These are phyloP conservation scores for Phytophthora capsici DNA, from an alignment of 352 stramenopile species.

Conservation along the genomic window DNA sequence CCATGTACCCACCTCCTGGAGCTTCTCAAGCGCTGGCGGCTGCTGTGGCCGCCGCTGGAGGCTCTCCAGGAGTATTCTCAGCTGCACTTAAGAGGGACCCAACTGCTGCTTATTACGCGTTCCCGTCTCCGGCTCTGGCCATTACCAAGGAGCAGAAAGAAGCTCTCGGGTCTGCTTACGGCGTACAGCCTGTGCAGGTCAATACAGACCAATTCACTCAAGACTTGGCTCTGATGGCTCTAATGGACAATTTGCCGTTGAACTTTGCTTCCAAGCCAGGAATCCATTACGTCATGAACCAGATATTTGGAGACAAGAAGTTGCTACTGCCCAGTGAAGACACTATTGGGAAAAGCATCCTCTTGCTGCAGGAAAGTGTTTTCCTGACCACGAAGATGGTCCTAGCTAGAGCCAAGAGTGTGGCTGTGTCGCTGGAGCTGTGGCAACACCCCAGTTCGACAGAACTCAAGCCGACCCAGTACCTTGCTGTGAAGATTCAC, in stretches of 20 bases:
- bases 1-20: slow-evolving; percentile 47
- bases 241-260: slow-evolving; percentile 78
- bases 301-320: slow-evolving; percentile 78
- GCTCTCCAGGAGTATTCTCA: slow-evolving; percentile 33
- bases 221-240: slow-evolving; percentile 73
- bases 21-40: slow-evolving; percentile 46
- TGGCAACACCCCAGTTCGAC: slow-evolving; percentile 56
- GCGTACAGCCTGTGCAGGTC: slow-evolving; percentile 34
- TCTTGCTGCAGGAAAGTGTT: slow-evolving; percentile 76
- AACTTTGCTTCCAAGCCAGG: slow-evolving; percentile 63
- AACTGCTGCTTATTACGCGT: slow-evolving; percentile 26
- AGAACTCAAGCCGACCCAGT: slow-evolving; percentile 48
- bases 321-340: slow-evolving; percentile 63
- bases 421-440: slow-evolving; percentile 70
- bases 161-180: slow-evolving; percentile 23
- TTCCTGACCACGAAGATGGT: slow-evolving; percentile 77
- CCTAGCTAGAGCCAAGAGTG: slow-evolving; percentile 57
- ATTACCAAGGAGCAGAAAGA: slow-evolving; percentile 61
- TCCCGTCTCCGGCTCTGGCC: slow-evolving; percentile 15
- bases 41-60: slow-evolving; percentile 48
- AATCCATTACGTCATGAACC: slow-evolving; percentile 73
- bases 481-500: slow-evolving; percentile 73
- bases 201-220: slow-evolving; percentile 73
- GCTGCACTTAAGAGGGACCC: slow-evolving; percentile 39
- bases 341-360: slow-evolving; percentile 60